Conservation (phyloP, 1,284 basidiomycete genomes). For the Tilletia setariae region DNA sequence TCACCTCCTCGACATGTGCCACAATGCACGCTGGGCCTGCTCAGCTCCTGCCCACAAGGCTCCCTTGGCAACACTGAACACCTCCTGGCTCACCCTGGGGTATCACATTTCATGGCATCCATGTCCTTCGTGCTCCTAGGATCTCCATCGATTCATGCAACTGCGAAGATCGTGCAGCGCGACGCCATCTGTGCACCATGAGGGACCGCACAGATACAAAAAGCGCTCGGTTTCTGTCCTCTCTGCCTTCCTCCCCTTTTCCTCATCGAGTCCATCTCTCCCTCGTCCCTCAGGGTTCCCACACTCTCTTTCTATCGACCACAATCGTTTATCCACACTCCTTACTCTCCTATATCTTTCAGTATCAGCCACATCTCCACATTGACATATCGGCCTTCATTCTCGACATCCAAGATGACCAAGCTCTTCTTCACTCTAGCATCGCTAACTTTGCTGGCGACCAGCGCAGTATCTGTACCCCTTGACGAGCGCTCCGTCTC, state of each 20-base stretch:
- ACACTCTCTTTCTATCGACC: slow-evolving; percentile 8
- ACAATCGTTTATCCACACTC: neutral
- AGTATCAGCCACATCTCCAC: neutral
- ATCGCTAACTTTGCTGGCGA: neutral
- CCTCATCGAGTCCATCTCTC: neutral
- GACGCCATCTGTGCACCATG: no score
- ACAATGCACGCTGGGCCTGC: no score
- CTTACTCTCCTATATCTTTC: neutral
- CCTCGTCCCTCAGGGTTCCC: neutral
- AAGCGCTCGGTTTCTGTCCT: neutral
- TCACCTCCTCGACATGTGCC: no score
- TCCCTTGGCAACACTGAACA: no score
- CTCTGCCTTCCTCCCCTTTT: neutral
- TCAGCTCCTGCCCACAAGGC: no score
- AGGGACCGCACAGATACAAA: neutral
- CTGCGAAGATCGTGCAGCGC: no score
- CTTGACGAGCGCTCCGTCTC: slow-evolving; percentile 1
- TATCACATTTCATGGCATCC: no score
- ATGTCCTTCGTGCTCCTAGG: no score
- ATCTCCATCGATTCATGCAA: no score
- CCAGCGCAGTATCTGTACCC: neutral
- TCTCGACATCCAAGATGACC: neutral
- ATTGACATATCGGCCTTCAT: neutral
- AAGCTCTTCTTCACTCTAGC: neutral
- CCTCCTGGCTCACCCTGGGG: no score